Conservation (phyloP, 2,329 filamentous ascomycete species). For the Penicillium sp. region DNA sequence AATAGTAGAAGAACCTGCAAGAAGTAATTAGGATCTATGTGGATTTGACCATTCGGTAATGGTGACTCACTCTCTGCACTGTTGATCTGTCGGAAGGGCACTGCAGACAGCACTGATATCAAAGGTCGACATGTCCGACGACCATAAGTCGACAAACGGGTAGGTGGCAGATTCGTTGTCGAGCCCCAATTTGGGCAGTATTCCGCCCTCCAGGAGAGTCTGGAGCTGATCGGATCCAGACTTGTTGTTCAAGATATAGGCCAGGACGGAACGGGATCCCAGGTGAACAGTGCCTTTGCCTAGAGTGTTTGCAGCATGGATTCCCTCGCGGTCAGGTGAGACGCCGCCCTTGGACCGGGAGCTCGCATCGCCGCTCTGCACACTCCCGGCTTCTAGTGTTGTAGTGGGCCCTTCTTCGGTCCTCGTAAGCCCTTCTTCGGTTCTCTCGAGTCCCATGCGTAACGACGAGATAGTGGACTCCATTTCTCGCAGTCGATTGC, state of each 20-base stretch:
- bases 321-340: conserved; percentile 49
- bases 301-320: conserved; percentile 56
- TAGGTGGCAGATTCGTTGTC: conserved; percentile 62
- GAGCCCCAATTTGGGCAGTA: conserved; percentile 57
- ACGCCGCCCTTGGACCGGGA: conserved; percentile 29
- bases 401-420: conserved; percentile 29
- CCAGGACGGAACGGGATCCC: conserved; percentile 57
- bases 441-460: conserved; percentile 37
- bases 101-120: conserved; percentile 56
- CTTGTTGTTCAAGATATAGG: conserved; percentile 54
- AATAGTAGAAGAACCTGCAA: conserved; percentile 51
- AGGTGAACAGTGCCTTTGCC: conserved; percentile 58
- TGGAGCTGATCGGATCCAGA: conserved; percentile 47
- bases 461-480: conserved; percentile 39
- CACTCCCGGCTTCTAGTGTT: conserved; percentile 27
- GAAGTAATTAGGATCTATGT: conserved; percentile 4
- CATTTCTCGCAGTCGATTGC: conserved; percentile 41
- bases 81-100: conserved; percentile 54
- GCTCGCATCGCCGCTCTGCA: conserved; percentile 29
- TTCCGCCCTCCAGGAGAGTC: conserved; percentile 56
- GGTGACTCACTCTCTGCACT: conserved; percentile 49
- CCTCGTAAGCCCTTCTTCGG: conserved; percentile 35
- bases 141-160: conserved; percentile 62
- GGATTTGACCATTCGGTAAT: too few species aligned
- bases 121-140: conserved; percentile 54